A percentile compares a stretch with the other conserved stretches of the same genome.
Conservation (phyloP, 2,329 filamentous ascomycete genomes). For the Kalmusia sp. region DNA sequence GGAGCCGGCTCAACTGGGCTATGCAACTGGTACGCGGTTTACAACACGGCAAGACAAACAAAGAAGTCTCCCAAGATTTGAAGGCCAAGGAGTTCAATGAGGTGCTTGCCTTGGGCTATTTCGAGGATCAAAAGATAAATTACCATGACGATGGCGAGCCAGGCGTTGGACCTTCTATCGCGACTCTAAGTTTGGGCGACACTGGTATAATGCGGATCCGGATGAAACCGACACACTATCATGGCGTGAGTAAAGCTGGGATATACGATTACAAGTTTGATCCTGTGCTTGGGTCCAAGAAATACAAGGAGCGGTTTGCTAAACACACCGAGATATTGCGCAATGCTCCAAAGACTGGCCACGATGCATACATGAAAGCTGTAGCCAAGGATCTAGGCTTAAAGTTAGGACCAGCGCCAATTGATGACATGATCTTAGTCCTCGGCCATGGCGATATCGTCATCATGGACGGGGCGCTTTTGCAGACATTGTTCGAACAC, state of each 20-base stretch:
- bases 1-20: conserved; percentile 64
- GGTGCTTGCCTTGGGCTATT: conserved; percentile 67
- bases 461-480: conserved; percentile 66
- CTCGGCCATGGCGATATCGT: conserved; percentile 70
- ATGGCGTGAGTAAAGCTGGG: conserved; percentile 42
- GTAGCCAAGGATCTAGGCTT: conserved; percentile 48
- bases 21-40: conserved; percentile 51
- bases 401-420: conserved; percentile 34
- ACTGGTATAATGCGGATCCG: conserved; percentile 65
- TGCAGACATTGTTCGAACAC: conserved; percentile 69
- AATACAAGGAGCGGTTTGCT: conserved; percentile 44
- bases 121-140: conserved; percentile 64
- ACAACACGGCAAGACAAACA: conserved; percentile 18
- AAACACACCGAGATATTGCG: conserved; percentile 25
- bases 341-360: conserved; percentile 23
- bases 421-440: conserved; percentile 52
- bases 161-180: conserved; percentile 68
- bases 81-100: conserved; percentile 64
- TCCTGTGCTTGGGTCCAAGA: conserved; percentile 36
- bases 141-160: conserved; percentile 73
- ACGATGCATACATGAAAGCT: conserved; percentile 37
- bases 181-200: conserved; percentile 64
- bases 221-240: conserved; percentile 60
- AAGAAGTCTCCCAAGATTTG: conserved; percentile 13
- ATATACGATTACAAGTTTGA: conserved; percentile 37